Base-by-base conservation (phyloP, 345 rosid genomes). In the Clausena lansium region DNA sequence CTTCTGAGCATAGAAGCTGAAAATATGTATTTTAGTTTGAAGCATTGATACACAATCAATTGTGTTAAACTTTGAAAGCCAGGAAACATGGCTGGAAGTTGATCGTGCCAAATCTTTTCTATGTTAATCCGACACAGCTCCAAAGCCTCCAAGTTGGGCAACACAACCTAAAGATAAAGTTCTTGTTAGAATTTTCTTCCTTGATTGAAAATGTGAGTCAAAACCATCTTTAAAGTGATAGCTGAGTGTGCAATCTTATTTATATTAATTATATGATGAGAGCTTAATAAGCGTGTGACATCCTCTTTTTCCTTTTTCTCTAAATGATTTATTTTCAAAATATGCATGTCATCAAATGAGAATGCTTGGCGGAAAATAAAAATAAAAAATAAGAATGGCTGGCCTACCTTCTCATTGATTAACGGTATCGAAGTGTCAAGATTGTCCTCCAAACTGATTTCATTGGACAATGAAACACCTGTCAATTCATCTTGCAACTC, bases 71-170 rank as follows among this genome's bases (percentile, higher is more conserved):
- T 57, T 72, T 33, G 30, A 57, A n/a, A 4, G 20, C 1, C 22
- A 58, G 66, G 15, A 61, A 64, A 55, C n/a, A 75, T 2, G 7
- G 28, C 9, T 64, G 28, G 70, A 11, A 67, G 71, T 24, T 59
- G 58, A 54, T 41, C n/a, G 24, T 67, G 71, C 78, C 80, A 83
- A 9, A 61, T 38, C 9, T 3, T 67, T 62, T 74, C 35, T 7
- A 82, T 17, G 19, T 32, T n/a, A 38, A 58, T 11, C 39, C n/a
- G n/a, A 67, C 0, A 0, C 4, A 83, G 30, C 1, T 15, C 4
- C 76, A 83, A 2, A 4, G 28, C 14, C 77, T 67, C 41, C 76
- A 79, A 62, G n/a, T 70, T 76, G 17, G 85, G 85, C 32, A 79
- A 67, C 20, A 13, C 68, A 27, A 76, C 82, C 85, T 79, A 68